phyloP scores from a whole-genome alignment of 164 flowering plant genomes.

The Cinnamomum micranthum region DNA sequence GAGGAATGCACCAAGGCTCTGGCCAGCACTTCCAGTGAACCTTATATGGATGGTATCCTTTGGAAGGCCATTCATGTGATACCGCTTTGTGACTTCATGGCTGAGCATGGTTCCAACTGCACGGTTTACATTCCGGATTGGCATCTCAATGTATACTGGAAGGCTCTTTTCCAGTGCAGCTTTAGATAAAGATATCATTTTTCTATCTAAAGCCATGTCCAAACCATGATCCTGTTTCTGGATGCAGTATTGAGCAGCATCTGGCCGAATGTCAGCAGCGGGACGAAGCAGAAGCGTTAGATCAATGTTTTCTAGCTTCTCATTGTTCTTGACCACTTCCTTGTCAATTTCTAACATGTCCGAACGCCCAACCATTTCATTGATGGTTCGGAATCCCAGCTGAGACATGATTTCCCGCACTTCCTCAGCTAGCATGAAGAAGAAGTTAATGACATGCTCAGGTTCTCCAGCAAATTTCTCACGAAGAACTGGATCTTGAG shows the following conservation, averaged over 20 bases:
- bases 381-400: slow-evolving; percentile 80
- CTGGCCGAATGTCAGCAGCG: slow-evolving; percentile 87
- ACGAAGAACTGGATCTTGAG: slow-evolving; percentile 96
- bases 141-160: slow-evolving; percentile 84
- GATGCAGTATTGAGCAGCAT: slow-evolving; percentile 84
- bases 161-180: slow-evolving; percentile 72
- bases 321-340: slow-evolving; percentile 66
- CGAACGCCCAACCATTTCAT: slow-evolving; percentile 94
- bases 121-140: slow-evolving; percentile 78
- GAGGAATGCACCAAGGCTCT: slow-evolving; percentile 97
- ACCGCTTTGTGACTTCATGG: slow-evolving; percentile 90
- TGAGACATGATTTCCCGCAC: slow-evolving; percentile 90
- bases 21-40: slow-evolving; percentile 95
- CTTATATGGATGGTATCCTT: slow-evolving; percentile 84
- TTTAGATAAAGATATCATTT: slow-evolving; percentile 56
- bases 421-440: slow-evolving; percentile 98
- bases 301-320: slow-evolving; percentile 88
- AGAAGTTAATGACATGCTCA: slow-evolving; percentile 95
- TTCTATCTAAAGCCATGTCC: slow-evolving; percentile 89
- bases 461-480: slow-evolving; percentile 99
- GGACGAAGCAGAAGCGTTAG: slow-evolving; percentile 81
- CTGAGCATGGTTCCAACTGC: slow-evolving; percentile 99
- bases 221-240: slow-evolving; percentile 97
- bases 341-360: slow-evolving; percentile 96
- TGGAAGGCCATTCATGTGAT: slow-evolving; percentile 78